Evolutionary conservation across 768 basidiomycete species (phyloP), one percentile per base, ranked within the genome.

Genomic region (Amanita thiersii): DNA sequence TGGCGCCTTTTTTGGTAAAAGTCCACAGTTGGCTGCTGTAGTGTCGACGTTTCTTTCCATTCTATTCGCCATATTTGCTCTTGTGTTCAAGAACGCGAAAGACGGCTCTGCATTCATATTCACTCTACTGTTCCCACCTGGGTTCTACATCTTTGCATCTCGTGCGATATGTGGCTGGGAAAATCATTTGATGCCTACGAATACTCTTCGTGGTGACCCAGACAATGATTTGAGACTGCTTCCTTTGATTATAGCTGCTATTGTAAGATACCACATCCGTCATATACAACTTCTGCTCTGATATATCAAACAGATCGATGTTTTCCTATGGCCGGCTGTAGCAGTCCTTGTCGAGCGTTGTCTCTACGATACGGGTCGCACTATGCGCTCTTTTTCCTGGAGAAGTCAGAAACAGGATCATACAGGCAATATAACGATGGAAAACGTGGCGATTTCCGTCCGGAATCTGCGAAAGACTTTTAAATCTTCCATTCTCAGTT

Each of bases 251-350:
- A 70, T 87, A 20, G 78, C 72, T 14, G 80, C 75, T 2, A 58
- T 83, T 17, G 86, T 86, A 56, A 54, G 75, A 56, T 2, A 12
- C 26, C 15, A 30, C 33, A 15, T 36, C 21, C 25, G 30, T 38
- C 7, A 34, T 19, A 28, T 15, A 8, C 15, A 14, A 31, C 14
- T 4, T 35, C 19, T 14, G 8, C 25, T 11, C 36, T 44, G 28
- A 37, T 25, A 42, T 6, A 31, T 12, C 30, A 40, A n/a, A 3
- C 32, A 86, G 85, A 69, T 88, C 44, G 67, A 79, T 51, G 62
- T 86, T 19, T 79, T 88, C 59, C 56, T 89, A 3, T 88, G 81
- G 77, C 86, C 86, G 0, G 77, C 65, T 40, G 51, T 87, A 4
- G 81, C 79, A 1, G 59, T 72, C 4, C 56, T 78, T 6, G 58